Percentiles rank a stretch among this genome's conserved stretches.
Conservation (phyloP, 2,329 filamentous ascomycete genomes). For the Lasiodiplodia citricola region DNA sequence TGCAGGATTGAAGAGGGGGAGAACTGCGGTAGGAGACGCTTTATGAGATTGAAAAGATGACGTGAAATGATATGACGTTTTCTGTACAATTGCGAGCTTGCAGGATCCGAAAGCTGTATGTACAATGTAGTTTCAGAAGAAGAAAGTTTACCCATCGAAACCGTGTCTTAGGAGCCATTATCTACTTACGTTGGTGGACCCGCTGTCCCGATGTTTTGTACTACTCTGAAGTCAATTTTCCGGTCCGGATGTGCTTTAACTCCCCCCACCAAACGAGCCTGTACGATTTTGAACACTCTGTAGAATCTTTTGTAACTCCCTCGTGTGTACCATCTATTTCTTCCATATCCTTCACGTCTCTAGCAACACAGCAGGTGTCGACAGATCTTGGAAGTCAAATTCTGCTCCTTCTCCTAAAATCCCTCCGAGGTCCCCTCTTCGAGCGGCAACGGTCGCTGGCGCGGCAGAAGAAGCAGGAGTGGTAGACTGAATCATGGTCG, state of each 20-base stretch:
- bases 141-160: too few species aligned
- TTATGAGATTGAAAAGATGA: too few species aligned
- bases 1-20: conserved; percentile 29
- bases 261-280: neutral
- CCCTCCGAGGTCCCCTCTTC: neutral
- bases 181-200: too few species aligned
- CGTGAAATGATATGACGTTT: neutral
- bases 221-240: too few species aligned
- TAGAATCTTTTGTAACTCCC: neutral
- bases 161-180: too few species aligned
- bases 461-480: neutral
- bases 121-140: too few species aligned
- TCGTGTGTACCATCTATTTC: neutral
- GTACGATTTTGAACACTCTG: neutral
- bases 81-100: neutral
- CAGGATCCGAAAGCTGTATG: too few species aligned
- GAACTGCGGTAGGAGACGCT: too few species aligned
- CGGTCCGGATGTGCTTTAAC: too few species aligned
- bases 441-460: neutral
- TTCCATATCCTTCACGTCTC: neutral
- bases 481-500: neutral
- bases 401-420: neutral
- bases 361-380: neutral
- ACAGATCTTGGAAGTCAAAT: neutral
- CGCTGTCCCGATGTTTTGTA: too few species aligned